phyloP scores from a whole-genome alignment of 495 filamentous ascomycete species.

The Annulohypoxylon moriforme region DNA sequence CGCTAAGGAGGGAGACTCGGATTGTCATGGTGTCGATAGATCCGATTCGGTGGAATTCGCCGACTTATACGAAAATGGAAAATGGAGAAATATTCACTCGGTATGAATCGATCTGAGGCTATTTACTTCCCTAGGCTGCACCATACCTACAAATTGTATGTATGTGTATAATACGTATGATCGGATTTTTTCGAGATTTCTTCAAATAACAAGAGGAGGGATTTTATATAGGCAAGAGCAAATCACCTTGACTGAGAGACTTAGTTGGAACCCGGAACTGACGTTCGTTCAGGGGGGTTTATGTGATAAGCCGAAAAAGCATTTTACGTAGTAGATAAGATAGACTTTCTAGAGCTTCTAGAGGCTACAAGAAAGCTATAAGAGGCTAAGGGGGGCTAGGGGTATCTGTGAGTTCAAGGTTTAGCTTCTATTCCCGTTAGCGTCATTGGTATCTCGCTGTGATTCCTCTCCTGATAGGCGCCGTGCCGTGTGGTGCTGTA shows the following conservation, averaged over 20 bases:
- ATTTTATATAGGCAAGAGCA: background rate
- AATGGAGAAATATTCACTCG: conserved; percentile 5
- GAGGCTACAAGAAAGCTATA: background rate
- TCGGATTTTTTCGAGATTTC: background rate
- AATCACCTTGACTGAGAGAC: background rate
- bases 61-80: conserved; percentile 25
- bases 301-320: conserved; percentile 1
- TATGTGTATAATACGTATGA: background rate
- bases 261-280: background rate
- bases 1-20: conserved; percentile 64
- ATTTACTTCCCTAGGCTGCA: conserved; percentile 7
- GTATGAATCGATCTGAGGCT: conserved; percentile 8
- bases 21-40: conserved; percentile 62
- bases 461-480: conserved; percentile 3
- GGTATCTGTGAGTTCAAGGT: background rate
- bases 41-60: conserved; percentile 43
- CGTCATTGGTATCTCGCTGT: conserved; percentile 2
- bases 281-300: background rate
- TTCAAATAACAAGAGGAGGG: background rate
- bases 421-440: conserved; percentile 6
- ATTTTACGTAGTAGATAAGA: conserved; percentile 1
- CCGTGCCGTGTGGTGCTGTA: background rate
- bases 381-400: background rate
- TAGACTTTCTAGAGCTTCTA: background rate
- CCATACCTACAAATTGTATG: conserved; percentile 6